Base-by-base conservation (phyloP, 305 asterid genomes). In the Euphrasia arctica region DNA sequence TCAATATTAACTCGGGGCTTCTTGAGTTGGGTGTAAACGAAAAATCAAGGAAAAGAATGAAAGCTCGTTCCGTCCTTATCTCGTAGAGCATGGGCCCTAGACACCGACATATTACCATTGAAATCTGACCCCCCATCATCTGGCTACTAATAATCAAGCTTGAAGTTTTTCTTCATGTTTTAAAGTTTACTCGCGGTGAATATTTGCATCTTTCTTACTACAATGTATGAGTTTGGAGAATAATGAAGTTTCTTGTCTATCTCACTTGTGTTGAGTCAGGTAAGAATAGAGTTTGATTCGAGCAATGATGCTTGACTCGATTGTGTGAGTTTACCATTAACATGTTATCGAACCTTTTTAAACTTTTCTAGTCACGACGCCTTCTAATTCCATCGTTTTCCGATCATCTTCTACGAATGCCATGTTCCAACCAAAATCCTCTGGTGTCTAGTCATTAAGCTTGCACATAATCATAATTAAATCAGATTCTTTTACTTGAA, bases 1-100 rank as follows among this genome's bases (percentile, higher is more conserved):
- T 43, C 74, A 79, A 70, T 82, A 80, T 75, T 52, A 67, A 22
- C 15, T 55, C 42, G 15, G 12, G 9, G 29, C 57, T 9, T 15
- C 31, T 7, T 7, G 57, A 51, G 29, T 51, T 51, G 27, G n/a
- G 57, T 51, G 9, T 4, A 3, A 51, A 51, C 27, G 2, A 51
- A 47, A 2, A 9, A 4, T 12, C 52, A 5, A 10, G 54, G 25
- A 25, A 49, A 34, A 4, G 41, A 49, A 13, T 5, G 9, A 50
- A 50, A n/a, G 27, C 22, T 50, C 27, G 22, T 39, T 36, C 2
- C 42, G 8, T 50, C 55, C 27, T 43, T 43, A 5, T 5, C 27
- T 49, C 18, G 28, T 8, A 50, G 7, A 49, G 50, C 50, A 47
- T 12, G 13, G 15, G 52, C 52, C 15, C 6, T 47, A 13, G 52